Percentiles rank a stretch among this genome's conserved stretches.
These are phyloP conservation scores for Debaryomycetaceae sp. DNA, from an alignment of 1,139 yeast genomes.

Conservation along the genomic window DNA sequence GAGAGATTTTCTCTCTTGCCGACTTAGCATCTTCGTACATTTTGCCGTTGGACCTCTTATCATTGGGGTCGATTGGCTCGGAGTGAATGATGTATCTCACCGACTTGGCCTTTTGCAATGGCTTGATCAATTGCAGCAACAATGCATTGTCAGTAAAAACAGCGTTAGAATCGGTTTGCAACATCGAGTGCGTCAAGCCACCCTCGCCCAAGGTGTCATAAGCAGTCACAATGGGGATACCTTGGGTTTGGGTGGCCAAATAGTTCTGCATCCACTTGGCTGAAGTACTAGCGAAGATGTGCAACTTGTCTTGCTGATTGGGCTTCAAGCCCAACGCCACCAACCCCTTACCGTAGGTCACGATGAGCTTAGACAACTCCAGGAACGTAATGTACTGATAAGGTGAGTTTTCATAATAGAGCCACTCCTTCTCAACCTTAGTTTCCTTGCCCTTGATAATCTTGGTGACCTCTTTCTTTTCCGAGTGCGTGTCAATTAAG, in stretches of 20 bases:
- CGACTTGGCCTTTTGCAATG: constrained; percentile 60
- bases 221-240: constrained; percentile 89
- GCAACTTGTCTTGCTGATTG: constrained; percentile 57
- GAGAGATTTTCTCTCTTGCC: constrained; percentile 55
- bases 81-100: constrained; percentile 70
- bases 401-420: constrained; percentile 70
- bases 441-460: constrained; percentile 70
- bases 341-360: constrained; percentile 70
- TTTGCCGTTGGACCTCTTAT: constrained; percentile 61
- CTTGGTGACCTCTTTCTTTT: constrained; percentile 71
- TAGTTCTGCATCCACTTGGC: constrained; percentile 89
- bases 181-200: constrained; percentile 83
- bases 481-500: constrained; percentile 66
- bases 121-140: constrained; percentile 61
- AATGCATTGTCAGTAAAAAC: constrained; percentile 80
- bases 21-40: constrained; percentile 50
- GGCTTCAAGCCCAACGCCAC: constrained; percentile 71
- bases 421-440: constrained; percentile 81
- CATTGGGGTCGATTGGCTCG: constrained; percentile 57
- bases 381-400: constrained; percentile 64
- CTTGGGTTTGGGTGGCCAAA: constrained; percentile 70
- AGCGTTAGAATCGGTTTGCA: constrained; percentile 73
- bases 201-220: constrained; percentile 94
- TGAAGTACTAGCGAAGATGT: constrained; percentile 82
- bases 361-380: constrained; percentile 48